Percentiles rank a stretch among this genome's conserved stretches.
phyloP scores from a whole-genome alignment of 176 grass and related monocot genomes.

The Aegilops sharonensis region DNA sequence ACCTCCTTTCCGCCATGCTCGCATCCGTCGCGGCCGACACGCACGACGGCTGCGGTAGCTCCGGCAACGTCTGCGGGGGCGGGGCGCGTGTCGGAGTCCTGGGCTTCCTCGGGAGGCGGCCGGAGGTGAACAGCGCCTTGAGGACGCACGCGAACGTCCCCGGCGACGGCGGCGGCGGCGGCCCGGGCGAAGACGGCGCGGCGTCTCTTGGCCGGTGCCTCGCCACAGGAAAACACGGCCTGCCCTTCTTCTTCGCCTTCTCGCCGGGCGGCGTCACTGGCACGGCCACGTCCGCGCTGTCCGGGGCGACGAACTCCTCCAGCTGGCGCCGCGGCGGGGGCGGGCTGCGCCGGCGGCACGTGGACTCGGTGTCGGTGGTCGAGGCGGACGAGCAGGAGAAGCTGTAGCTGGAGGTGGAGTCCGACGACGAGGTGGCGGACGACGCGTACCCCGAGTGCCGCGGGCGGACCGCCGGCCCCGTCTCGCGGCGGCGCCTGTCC shows the following conservation, averaged over 20 bases:
- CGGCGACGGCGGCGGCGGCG: constrained; percentile 20
- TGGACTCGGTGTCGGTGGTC: constrained; percentile 34
- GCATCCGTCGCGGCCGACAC: not conserved
- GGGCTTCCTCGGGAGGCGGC: constrained; percentile 33
- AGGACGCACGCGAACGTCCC: constrained; percentile 42
- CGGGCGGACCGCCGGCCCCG: not conserved
- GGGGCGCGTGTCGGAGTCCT: not conserved
- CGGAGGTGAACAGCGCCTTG: constrained; percentile 43
- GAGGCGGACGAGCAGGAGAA: constrained; percentile 60
- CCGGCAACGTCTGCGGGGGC: not conserved
- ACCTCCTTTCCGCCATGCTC: constrained; percentile 10
- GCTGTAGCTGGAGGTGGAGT: constrained; percentile 47
- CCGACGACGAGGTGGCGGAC: constrained; percentile 52
- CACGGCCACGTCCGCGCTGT: not conserved
- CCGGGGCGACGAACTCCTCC: not conserved
- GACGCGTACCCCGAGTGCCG: constrained; percentile 45
- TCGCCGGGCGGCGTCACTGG: not conserved
- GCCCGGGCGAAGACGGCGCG: not conserved
- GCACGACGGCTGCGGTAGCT: constrained; percentile 15
- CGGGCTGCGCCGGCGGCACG: not conserved
- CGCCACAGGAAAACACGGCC: constrained; percentile 27
- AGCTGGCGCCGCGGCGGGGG: constrained; percentile 11
- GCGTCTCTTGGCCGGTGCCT: constrained; percentile 8
- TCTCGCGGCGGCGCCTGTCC: constrained; percentile 25
- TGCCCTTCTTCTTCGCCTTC: constrained; percentile 34